These are phyloP conservation scores for Leishmania amazonensis DNA, from an alignment of 208 protist species.

Conservation along the genomic window DNA sequence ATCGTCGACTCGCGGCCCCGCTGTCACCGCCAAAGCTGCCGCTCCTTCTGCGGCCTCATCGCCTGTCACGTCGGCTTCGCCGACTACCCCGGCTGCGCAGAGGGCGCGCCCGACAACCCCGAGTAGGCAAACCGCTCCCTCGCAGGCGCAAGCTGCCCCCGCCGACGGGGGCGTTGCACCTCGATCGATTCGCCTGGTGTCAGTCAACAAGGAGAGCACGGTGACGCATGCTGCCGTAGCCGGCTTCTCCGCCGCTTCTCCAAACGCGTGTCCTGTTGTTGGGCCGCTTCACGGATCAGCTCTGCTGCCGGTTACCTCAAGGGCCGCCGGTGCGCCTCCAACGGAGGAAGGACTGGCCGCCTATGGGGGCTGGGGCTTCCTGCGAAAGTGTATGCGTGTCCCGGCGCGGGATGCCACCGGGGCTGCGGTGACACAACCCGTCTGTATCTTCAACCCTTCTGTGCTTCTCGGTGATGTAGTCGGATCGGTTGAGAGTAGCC, in stretches of 20 bases:
- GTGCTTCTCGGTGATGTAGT: conserved; percentile 15
- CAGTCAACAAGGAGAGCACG: background rate
- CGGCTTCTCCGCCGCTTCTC: background rate
- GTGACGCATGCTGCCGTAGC: background rate
- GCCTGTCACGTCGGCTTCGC: background rate
- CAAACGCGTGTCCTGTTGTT: background rate
- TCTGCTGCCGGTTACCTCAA: background rate
- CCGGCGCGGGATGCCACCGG: background rate
- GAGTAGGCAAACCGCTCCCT: background rate
- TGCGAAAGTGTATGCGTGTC: conserved; percentile 16
- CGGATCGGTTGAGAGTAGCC: conserved; percentile 6
- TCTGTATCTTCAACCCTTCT: conserved; percentile 21
- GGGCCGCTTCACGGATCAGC: background rate
- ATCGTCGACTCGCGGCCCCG: background rate
- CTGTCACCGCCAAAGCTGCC: background rate
- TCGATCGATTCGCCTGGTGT: background rate
- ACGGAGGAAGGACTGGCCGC: background rate
- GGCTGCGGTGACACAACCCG: background rate
- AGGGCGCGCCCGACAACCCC: background rate
- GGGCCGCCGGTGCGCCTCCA: background rate
- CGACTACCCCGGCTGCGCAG: background rate
- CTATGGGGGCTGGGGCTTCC: conserved; percentile 14
- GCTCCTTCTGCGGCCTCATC: background rate
- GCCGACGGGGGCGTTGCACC: background rate
- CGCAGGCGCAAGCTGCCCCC: background rate